Conservation (phyloP, 768 basidiomycete species). For the Royoungia palumana region DNA sequence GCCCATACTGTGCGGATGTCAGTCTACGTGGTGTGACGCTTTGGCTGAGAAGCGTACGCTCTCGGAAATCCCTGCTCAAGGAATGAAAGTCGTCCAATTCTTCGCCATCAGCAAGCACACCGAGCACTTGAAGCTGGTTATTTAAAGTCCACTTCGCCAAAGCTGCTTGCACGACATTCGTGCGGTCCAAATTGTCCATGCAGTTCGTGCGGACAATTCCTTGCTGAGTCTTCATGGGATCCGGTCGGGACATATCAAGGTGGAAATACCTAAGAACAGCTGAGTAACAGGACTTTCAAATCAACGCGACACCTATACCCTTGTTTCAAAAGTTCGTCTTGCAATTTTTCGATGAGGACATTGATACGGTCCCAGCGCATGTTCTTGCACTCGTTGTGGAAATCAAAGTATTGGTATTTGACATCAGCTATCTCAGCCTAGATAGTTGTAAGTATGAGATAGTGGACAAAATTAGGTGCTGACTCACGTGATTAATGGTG, state of each 20-base stretch:
- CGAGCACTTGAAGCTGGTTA: slow-evolving; percentile 68
- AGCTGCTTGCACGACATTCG: slow-evolving; percentile 93
- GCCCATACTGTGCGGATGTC: slow-evolving; percentile 76
- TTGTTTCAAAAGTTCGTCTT: slow-evolving; percentile 63
- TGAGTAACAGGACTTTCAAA: slow-evolving; percentile 5
- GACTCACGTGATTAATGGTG: slow-evolving; percentile 57
- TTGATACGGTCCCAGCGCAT: slow-evolving; percentile 95
- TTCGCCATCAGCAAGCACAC: slow-evolving; percentile 67
- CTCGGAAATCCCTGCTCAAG: slow-evolving; percentile 80
- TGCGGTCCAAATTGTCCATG: slow-evolving; percentile 96
- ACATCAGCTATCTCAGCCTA: slow-evolving; percentile 65
- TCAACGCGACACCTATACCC: slow-evolving; percentile 43
- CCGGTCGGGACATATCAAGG: slow-evolving; percentile 45
- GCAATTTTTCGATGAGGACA: slow-evolving; percentile 71
- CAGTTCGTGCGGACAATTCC: slow-evolving; percentile 92
- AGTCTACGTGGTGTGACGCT: slow-evolving; percentile 3
- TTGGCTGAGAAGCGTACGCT: slow-evolving; percentile 54
- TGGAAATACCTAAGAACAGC: slow-evolving; percentile 66
- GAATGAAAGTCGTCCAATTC: slow-evolving; percentile 78
- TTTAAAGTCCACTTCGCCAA: slow-evolving; percentile 84
- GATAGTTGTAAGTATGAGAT: neutral
- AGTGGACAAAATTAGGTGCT: neutral
- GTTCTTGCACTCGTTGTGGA: slow-evolving; percentile 90
- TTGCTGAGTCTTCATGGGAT: slow-evolving; percentile 57
- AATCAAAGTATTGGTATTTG: slow-evolving; percentile 94